A percentile compares a stretch with the other conserved stretches of the same genome.
Evolutionary conservation across 441 rosid species (phyloP).

Genomic region (Monsonia emarginata): DNA sequence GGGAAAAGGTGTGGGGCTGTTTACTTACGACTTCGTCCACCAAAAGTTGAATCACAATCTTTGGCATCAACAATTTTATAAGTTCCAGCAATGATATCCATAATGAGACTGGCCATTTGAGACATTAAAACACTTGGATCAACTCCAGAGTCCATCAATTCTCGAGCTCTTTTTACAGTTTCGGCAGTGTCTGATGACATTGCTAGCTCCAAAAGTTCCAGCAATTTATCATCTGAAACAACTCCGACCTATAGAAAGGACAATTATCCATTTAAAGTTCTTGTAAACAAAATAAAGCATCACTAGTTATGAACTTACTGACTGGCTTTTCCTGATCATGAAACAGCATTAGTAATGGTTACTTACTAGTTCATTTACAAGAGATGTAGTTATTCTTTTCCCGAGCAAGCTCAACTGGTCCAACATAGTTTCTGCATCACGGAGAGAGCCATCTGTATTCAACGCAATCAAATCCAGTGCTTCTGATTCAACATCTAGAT

Average conservation of each 20-base stretch:
- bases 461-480: slow-evolving; percentile 83
- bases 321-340: background rate
- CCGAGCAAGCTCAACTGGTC: slow-evolving; percentile 93
- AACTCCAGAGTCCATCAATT: slow-evolving; percentile 85
- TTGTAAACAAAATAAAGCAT: slow-evolving; percentile 3
- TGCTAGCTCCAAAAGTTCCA: slow-evolving; percentile 88
- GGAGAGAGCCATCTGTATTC: slow-evolving; percentile 92
- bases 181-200: slow-evolving; percentile 90
- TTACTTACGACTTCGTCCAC: slow-evolving; percentile 67
- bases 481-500: slow-evolving; percentile 72
- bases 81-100: slow-evolving; percentile 93
- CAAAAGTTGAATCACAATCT: slow-evolving; percentile 38
- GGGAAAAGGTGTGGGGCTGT: too few species aligned
- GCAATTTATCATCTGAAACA: slow-evolving; percentile 82
- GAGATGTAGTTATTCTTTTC: slow-evolving; percentile 64
- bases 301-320: background rate
- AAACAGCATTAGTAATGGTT: slow-evolving; percentile 8
- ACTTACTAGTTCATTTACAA: slow-evolving; percentile 95
- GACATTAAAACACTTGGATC: slow-evolving; percentile 93
- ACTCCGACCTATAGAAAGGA: slow-evolving; percentile 62
- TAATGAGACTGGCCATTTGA: slow-evolving; percentile 89
- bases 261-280: slow-evolving; percentile 8
- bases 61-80: slow-evolving; percentile 43
- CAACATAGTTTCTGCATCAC: slow-evolving; percentile 95
- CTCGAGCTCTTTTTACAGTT: slow-evolving; percentile 88